phyloP scores from a whole-genome alignment of 768 basidiomycete species.

The Leccinum disarticulatum region DNA sequence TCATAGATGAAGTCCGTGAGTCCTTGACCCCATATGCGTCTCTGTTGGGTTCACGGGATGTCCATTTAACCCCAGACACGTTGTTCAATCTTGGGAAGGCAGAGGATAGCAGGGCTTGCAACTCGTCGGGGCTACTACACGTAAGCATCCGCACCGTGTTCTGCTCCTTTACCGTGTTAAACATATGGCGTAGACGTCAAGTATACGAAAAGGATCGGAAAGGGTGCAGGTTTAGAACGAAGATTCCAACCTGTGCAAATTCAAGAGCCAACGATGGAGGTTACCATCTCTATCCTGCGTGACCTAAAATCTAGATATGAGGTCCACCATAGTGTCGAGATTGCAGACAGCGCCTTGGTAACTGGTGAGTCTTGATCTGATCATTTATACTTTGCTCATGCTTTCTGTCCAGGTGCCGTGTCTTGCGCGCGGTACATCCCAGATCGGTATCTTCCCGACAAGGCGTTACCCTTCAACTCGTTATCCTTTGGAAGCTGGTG shows the following conservation, averaged over 20 bases:
- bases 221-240: slow-evolving; percentile 88
- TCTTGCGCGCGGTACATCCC: slow-evolving; percentile 85
- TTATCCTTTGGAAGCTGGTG: no score
- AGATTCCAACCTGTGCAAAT: slow-evolving; percentile 90
- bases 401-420: slow-evolving; percentile 59
- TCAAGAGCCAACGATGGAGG: slow-evolving; percentile 84
- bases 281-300: slow-evolving; percentile 82
- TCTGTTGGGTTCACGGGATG: not conserved
- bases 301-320: slow-evolving; percentile 85
- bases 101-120: slow-evolving; percentile 87
- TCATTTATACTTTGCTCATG: not conserved
- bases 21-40: slow-evolving; percentile 19
- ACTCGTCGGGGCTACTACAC: no score
- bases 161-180: not conserved
- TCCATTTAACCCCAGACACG: slow-evolving; percentile 45
- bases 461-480: no score
- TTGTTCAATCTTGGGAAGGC: slow-evolving; percentile 88
- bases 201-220: slow-evolving; percentile 87
- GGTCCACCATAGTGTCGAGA: slow-evolving; percentile 92
- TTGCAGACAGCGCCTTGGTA: slow-evolving; percentile 84
- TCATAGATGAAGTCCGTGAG: slow-evolving; percentile 93
- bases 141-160: slow-evolving; percentile 41
- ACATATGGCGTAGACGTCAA: slow-evolving; percentile 55
- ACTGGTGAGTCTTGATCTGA: slow-evolving; percentile 50
- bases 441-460: slow-evolving; percentile 86